Conservation (phyloP, 1,284 basidiomycete genomes). For the Anthracocystis setariae region DNA sequence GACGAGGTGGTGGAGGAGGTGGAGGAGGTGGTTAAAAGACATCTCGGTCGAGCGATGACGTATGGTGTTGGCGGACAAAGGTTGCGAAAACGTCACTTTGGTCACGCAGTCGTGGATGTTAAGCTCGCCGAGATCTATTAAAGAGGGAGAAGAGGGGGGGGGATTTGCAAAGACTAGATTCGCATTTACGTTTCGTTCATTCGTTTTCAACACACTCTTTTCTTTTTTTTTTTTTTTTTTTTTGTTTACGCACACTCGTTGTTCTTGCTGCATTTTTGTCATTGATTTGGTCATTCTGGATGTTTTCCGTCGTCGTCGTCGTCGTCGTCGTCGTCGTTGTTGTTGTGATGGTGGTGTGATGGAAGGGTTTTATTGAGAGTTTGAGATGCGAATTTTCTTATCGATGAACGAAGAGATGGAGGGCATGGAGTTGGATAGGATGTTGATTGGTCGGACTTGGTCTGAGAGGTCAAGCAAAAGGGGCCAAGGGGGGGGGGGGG, state of each 20-base stretch:
- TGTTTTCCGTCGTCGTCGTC: no score
- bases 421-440: conserved; percentile 17
- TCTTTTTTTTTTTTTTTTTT: no score
- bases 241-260: no score
- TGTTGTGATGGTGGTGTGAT: no score
- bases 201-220: no score
- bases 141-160: no score
- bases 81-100: conserved; percentile 35
- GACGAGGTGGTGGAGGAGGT: conserved; percentile 11
- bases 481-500: neutral
- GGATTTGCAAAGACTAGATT: no score
- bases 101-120: conserved; percentile 5
- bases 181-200: no score
- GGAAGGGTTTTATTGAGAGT: no score
- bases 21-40: conserved; percentile 14
- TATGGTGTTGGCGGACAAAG: conserved; percentile 8
- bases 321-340: no score
- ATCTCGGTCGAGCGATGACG: conserved; percentile 10
- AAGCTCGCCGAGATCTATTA: conserved; percentile 7
- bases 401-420: conserved; percentile 30
- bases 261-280: no score
- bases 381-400: conserved; percentile 8
- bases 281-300: no score
- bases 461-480: conserved; percentile 3
- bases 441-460: conserved; percentile 24